These are phyloP conservation scores for Kazachstania africana DNA, from an alignment of 805 yeast genomes.

Conservation along the genomic window DNA sequence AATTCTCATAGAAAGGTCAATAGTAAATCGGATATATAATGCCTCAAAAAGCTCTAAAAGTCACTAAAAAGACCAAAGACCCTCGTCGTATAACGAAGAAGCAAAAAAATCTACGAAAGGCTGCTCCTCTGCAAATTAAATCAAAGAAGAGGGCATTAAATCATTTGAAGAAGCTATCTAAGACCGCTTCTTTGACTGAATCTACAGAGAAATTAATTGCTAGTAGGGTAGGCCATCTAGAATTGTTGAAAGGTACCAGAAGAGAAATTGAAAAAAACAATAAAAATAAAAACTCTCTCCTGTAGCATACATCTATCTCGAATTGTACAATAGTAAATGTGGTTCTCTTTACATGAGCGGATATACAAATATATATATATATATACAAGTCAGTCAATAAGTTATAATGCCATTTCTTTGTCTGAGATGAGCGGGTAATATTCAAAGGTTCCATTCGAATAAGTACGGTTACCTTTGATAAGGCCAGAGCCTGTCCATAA, in stretches of 20 bases:
- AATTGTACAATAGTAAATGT: too few species aligned
- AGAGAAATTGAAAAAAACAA: constrained; percentile 55
- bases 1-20: too few species aligned
- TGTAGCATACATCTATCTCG: too few species aligned
- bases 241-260: constrained; percentile 81
- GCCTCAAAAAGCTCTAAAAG: constrained; percentile 68
- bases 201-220: constrained; percentile 79
- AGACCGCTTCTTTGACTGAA: constrained; percentile 37
- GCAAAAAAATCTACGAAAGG: constrained; percentile 51
- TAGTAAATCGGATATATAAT: too few species aligned
- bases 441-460: too few species aligned
- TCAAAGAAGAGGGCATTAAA: constrained; percentile 49
- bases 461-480: constrained; percentile 9
- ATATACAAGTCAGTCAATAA: too few species aligned
- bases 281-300: constrained; percentile 1
- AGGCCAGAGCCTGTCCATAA: constrained; percentile 59
- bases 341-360: too few species aligned
- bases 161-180: constrained; percentile 43
- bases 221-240: constrained; percentile 88
- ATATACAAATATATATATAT: too few species aligned
- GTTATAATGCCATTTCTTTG: too few species aligned
- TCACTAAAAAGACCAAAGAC: constrained; percentile 30
- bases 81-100: constrained; percentile 42
- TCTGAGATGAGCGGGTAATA: too few species aligned
- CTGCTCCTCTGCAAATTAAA: constrained; percentile 63